These are phyloP conservation scores for Rhodamnia rubescens DNA, from an alignment of 345 rosid genomes.

Conservation along the genomic window DNA sequence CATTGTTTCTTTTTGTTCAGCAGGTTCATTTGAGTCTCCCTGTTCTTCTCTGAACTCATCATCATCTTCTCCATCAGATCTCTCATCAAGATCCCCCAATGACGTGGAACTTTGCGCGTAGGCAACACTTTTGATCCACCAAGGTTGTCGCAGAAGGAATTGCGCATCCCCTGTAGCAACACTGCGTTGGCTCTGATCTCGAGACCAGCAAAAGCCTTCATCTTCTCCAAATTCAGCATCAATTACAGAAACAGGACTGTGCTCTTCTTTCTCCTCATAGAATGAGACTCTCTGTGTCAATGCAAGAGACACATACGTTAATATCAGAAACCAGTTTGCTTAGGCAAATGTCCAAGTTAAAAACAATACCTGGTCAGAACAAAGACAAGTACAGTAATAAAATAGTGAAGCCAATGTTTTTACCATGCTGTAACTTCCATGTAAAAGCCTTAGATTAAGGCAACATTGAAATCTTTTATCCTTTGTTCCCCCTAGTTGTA, in stretches of 20 bases:
- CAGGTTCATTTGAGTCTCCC: neutral
- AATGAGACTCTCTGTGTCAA: conserved; percentile 21
- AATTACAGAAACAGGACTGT: conserved; percentile 42
- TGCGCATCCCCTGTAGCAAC: neutral
- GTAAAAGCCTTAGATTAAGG: conserved; percentile 5
- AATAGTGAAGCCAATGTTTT: neutral
- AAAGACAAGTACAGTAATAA: neutral
- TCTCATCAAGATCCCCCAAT: neutral
- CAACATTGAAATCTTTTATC: neutral
- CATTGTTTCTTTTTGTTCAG: neutral
- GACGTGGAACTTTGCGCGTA: neutral
- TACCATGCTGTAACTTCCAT: neutral
- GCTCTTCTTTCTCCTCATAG: conserved; percentile 25
- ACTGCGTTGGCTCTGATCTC: conserved; percentile 24
- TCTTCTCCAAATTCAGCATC: conserved; percentile 31
- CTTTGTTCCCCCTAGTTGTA: neutral
- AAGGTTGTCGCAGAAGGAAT: neutral
- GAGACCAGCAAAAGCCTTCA: conserved; percentile 25
- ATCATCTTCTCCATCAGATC: conserved; percentile 13
- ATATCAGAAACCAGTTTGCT: neutral
- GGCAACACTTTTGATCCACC: neutral
- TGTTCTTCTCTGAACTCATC: neutral
- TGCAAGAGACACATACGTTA: neutral
- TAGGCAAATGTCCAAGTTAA: neutral
- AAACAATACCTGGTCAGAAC: neutral